Evolutionary conservation across 2,329 filamentous ascomycete genomes (phyloP), one percentile per base, ranked within the genome.

Genomic region (Passalora sequoiae): DNA sequence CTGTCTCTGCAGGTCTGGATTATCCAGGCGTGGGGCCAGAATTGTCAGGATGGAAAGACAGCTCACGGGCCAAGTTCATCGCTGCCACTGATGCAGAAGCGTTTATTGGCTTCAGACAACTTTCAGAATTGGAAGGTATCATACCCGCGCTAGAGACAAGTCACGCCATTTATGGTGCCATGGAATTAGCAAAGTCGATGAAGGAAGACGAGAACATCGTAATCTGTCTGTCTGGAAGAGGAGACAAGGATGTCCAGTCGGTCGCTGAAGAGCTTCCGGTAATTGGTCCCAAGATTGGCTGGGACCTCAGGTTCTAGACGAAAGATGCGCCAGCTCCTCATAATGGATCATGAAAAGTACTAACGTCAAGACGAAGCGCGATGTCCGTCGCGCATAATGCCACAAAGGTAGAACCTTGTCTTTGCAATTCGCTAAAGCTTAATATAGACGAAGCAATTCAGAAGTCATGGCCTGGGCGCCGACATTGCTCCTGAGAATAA

Each of bases 231-330:
- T 94, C 86, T 62, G 92, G 92, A 6, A 76, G 92, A 57, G 92
- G 92, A 51, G 92, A 98, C 69, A 98, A 98, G 80, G 92, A 98
- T 63, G 92, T 98, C 46, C 89, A 98, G 78, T 94, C 87, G 60
- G 91, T 98, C 39, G 92, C 92, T 0, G 91, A 98, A 62, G 88
- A 94, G 69, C 70, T 98, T 62, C 91, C 91, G 13, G 85, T 77
- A 56, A 67, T 98, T 50, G 91, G 92, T 0, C 92, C 92, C 6
- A 75, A 84, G 73, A 97, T 98, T 67, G 88, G 75, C 36, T 83
- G 79, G 79, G 78, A 82, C 62, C 59, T 82, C 67, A 71, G 78
- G 51, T 81, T 62, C 46, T 62, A 59, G 5, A 13, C 7, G 15
- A n/a, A n/a, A n/a, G n/a, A n/a, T n/a, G n/a, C n/a, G n/a, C n/a